Base-by-base conservation (phyloP, 805 yeast genomes). In the Candida rishiriensis region DNA sequence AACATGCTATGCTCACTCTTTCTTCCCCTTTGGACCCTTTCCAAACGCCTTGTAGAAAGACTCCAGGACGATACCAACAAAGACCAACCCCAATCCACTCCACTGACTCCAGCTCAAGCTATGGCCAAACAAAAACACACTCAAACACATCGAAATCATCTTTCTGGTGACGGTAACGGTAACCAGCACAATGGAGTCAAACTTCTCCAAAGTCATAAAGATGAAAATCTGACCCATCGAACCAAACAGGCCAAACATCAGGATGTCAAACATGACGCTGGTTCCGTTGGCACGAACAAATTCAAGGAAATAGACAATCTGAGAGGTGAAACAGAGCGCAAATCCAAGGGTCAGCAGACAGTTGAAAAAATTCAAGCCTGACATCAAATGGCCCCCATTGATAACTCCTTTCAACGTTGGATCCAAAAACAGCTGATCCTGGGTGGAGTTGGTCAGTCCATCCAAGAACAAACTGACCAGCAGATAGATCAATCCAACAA, bases 151-250 rank as follows among this genome's bases (percentile, higher is more conserved):
- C 34, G 97, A 88, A 39, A 89, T 70, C 97, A 93, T 91, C 59
- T 93, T 93, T 55, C 99, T 76, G 1, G 99, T 91, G 10, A 93
- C 97, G 0, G 98, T 93, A 14, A 95, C 91, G 34, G 96, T 91
- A 28, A 91, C 89, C 43, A 93, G 70, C 0, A 86, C 77, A 47
- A 93, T 69, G 2, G 97, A 88, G 39, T 91, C 96, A 60, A 87
- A 93, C 46, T 78, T 74, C 54, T 88, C 93, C 38, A 93, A 68
- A 2, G 96, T 88, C 42, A 81, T 65, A 60, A 90, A 93, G 36
- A 93, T 88, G 66, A 95, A 93, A n/a, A 90, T 78, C 64, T 93
- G 98, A 13, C 99, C 99, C 26, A 88, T 56, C 0, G 97, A 83
- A 2, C 98, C 99, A 59, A 88, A 82, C 0, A 81, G 42, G 0